Evolutionary conservation across 805 yeast species (phyloP), one percentile per base, ranked within the genome.

Genomic region (Peterozyma toletana): DNA sequence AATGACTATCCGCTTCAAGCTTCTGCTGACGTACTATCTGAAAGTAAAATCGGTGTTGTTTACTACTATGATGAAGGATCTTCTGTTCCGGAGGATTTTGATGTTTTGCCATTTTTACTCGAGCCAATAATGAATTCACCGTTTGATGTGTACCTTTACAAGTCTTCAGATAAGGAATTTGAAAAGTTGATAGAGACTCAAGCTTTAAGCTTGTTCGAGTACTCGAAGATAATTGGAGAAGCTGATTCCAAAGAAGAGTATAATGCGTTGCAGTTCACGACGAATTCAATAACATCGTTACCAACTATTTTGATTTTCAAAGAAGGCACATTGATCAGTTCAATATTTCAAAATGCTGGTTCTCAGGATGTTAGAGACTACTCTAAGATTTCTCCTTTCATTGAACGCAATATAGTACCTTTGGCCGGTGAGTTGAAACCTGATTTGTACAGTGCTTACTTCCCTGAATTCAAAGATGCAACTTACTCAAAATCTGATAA

Each of bases 221-320:
- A 59, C 46, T 63, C 78, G 29, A 73, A 75, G 50, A 21, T 21
- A 7, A 62, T 70, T 38, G 71, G 73, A 48, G 48, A 54, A 2
- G 47, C 56, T 3, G 68, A 63, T 36, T 53, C 67, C 1, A 46
- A 45, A 3, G 56, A 62, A 15, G 54, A 52, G 37, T 73, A 68
- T 48, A 66, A 77, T 55, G 67, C 70, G 41, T 72, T 70, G 15
- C 57, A 73, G 64, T 68, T 67, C 48, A 58, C 68, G 14, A 66
- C 83, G 18, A 73, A 77, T 27, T 67, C 82, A 1, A 57, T 79
- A 21, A 70, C 88, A 0, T 68, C 81, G 7, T 66, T 67, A 33
- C 95, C 95, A 2, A 78, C 86, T 13, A 52, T 85, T 15, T 60
- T 79, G 30, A 64, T 82, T 17, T 74, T 81, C 57, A 81, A 76